phyloP scores from a whole-genome alignment of 768 basidiomycete genomes.

The Leucosporidium scottii region DNA sequence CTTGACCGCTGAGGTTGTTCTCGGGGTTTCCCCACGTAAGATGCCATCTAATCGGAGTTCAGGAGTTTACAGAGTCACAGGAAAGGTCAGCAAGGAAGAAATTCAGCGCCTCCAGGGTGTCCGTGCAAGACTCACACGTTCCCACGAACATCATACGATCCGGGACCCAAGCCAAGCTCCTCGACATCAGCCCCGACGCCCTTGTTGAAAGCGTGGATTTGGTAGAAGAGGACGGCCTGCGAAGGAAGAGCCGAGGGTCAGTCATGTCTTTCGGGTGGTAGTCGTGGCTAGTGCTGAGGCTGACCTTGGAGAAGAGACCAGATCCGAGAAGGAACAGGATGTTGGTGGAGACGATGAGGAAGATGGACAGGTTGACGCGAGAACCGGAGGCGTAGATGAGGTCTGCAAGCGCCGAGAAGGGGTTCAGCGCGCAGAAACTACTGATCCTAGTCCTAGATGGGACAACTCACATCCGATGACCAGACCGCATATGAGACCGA shows the following conservation, averaged over 20 bases:
- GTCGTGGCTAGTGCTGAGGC: too few species aligned
- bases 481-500: slow-evolving; percentile 71
- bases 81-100: too few species aligned
- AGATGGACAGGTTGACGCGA: slow-evolving; percentile 68
- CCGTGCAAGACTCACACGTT: slow-evolving; percentile 37
- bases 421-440: too few species aligned
- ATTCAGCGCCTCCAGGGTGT: too few species aligned
- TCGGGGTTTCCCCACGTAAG: slow-evolving; percentile 48
- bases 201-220: slow-evolving; percentile 53
- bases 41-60: slow-evolving; percentile 36
- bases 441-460: not conserved
- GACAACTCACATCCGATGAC: slow-evolving; percentile 40
- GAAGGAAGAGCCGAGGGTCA: not conserved
- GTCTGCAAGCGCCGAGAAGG: slow-evolving; percentile 37
- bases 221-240: not conserved
- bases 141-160: slow-evolving; percentile 54
- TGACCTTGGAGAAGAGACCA: slow-evolving; percentile 68
- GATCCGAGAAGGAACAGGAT: slow-evolving; percentile 86
- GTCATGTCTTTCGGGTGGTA: slow-evolving; percentile 12
- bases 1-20: slow-evolving; percentile 46
- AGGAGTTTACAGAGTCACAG: too few species aligned
- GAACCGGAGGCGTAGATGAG: slow-evolving; percentile 72
- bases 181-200: slow-evolving; percentile 60
- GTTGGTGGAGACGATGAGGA: slow-evolving; percentile 86
- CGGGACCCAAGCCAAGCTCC: slow-evolving; percentile 59